Evolutionary conservation across 2,329 filamentous ascomycete genomes (phyloP), one percentile per base, ranked within the genome.

Genomic region (Mollisiaceae sp.): DNA sequence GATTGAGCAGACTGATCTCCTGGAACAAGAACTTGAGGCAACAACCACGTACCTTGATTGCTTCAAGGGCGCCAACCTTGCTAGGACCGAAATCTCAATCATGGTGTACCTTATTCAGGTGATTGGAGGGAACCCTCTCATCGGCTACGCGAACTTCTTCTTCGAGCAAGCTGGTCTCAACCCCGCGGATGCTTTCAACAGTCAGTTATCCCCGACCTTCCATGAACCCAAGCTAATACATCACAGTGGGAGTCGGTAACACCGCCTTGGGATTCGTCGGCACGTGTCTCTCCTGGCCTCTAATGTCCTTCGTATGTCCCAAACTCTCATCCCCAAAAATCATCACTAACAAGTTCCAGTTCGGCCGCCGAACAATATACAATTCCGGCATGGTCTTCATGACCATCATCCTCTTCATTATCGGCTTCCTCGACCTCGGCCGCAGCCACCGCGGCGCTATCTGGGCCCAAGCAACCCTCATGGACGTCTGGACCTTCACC

Each of bases 321-420:
- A 80, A 4, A 76, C 81, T 38, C 73, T 9, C 75, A 8, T 74
- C 78, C 2, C 80, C 5, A 82, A 67, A 27, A 74, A 5, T 74
- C 76, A 24, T 78, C 84, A 68, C 72, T 79, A 35, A 72, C 80
- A 2, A 70, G 8, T 79, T 14, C 81, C 79, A 76, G 79, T 85
- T 86, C 63, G 86, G 87, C 73, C 84, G 86, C 60, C 85, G 86
- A 58, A 82, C 82, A 55, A 88, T 89, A 75, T 89, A 89, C 75
- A 79, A 88, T 64, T 87, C 83, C 78, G 86, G 87, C 66, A 83
- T 84, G 27, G 74, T 78, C 22, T 80, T 83, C 77, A 87, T 87
- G 77, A 79, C 80, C 56, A 71, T 74, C 45, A 81, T 89, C 70
- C 79, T 89, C 70, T 70, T 84, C 65, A 78, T 81, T 20, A 83